Evolutionary conservation across 495 filamentous ascomycete species (phyloP), one percentile per base, ranked within the genome.

Genomic region (Lasiosphaeria ovina): DNA sequence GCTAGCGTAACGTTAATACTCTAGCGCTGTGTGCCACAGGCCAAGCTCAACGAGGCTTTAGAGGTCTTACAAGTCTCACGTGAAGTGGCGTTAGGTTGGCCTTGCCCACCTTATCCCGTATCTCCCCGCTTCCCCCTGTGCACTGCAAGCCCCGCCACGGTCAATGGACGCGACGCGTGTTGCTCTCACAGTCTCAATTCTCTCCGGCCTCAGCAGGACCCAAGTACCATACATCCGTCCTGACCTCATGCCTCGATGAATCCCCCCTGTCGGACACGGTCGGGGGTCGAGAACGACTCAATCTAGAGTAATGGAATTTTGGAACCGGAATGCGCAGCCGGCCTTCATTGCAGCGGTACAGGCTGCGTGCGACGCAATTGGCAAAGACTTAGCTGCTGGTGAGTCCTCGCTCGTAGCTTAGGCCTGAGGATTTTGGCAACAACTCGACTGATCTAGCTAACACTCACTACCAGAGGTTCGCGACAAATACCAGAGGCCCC

Each of bases 271-370:
- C 24, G 24, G 24, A 24, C 24, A 24, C 24, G 24, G 24, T 24
- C 24, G 24, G 24, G 24, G 2, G 24, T 47, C 12, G 12, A 45
- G 12, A 7, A 47, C 12, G 16, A 47, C 6, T n/a, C 11, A 14
- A 47, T 11, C 44, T 47, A n/a, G 7, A 14, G 59, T 31, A 24
- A 80, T 76, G 77, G 72, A 70, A 6, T 71, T 62, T 54, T 79
- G 77, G 78, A 62, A 72, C 38, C 55, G 55, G 42, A 72, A 63
- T 33, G 79, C 75, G 38, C 71, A 68, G 49, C 70, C 71, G 49
- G 68, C 68, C 50, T 63, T 81, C 17, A 62, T 78, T 35, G 72
- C 73, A 35, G 76, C 78, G 16, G 64, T 81, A 7, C 62, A 72
- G 34, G 64, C 66, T 33, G 73, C 64, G 2, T 80, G 74, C 59